These are phyloP conservation scores for Mycena citricolor DNA, from an alignment of 1,284 basidiomycete species.

Conservation along the genomic window DNA sequence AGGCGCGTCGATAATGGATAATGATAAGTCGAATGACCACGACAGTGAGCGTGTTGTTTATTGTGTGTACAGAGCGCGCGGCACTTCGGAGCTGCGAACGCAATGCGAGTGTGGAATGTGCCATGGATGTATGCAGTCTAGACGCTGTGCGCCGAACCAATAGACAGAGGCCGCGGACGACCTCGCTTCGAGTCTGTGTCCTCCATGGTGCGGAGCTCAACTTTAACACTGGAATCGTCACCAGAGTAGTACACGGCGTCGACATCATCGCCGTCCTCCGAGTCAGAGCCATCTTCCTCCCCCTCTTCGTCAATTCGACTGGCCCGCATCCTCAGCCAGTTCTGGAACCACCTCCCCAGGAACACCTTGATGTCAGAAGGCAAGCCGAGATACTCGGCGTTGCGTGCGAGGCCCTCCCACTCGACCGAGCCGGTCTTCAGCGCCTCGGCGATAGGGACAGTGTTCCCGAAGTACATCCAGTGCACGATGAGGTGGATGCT, in stretches of 20 bases:
- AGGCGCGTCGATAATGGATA: no score
- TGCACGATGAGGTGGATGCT: constrained; percentile 72
- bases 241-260: constrained; percentile 23
- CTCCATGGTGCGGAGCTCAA: no score
- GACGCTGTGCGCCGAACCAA: no score
- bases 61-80: no score
- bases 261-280: constrained; percentile 30
- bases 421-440: constrained; percentile 59
- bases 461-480: constrained; percentile 77
- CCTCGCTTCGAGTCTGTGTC: no score
- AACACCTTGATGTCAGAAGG: constrained; percentile 67
- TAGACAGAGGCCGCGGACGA: no score
- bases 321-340: constrained; percentile 39
- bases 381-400: constrained; percentile 77
- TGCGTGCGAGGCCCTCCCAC: constrained; percentile 79
- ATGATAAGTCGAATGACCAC: no score
- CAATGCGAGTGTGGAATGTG: no score
- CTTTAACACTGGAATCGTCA: no score
- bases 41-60: no score
- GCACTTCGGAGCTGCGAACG: no score
- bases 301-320: constrained; percentile 7
- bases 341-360: constrained; percentile 62
- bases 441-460: constrained; percentile 56
- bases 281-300: constrained; percentile 36
- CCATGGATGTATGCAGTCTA: no score